phyloP scores from a whole-genome alignment of 345 rosid species.

The Durio zibethinus region DNA sequence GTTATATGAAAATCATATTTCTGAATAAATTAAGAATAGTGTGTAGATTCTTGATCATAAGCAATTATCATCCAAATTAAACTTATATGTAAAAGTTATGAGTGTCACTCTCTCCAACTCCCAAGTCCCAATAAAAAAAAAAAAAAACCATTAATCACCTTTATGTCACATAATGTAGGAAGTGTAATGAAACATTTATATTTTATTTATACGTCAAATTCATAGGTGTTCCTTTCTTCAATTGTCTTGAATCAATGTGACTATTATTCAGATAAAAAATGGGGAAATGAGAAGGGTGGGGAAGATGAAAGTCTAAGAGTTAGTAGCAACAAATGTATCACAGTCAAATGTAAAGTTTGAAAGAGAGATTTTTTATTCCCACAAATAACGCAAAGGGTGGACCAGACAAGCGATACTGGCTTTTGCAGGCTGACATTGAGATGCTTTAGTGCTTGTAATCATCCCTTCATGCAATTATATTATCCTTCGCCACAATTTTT shows the following conservation, averaged over 20 bases:
- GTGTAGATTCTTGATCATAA: not conserved
- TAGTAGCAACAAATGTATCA: not conserved
- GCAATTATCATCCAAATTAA: not conserved
- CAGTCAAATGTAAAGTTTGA: not conserved
- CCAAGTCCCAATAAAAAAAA: not conserved
- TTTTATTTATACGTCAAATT: not conserved
- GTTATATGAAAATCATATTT: not conserved
- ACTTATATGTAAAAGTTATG: not conserved
- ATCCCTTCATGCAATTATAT: not conserved
- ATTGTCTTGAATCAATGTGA: not conserved
- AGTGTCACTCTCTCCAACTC: not conserved
- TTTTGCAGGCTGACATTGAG: not conserved
- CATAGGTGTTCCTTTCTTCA: not conserved
- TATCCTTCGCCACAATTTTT: not conserved
- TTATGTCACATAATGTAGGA: slow-evolving; percentile 13
- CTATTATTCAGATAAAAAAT: not conserved
- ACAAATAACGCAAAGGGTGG: not conserved
- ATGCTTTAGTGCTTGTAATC: not conserved
- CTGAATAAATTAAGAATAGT: not conserved
- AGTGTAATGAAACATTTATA: slow-evolving; percentile 3
- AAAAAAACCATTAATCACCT: slow-evolving; percentile 10
- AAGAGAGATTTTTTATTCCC: not conserved
- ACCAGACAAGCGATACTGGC: not conserved
- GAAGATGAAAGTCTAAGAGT: not conserved
- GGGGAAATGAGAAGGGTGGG: not conserved